A percentile compares a stretch with the other conserved stretches of the same genome.
Conservation (phyloP, 2,329 filamentous ascomycete species). For the Aspergillus fructus region DNA sequence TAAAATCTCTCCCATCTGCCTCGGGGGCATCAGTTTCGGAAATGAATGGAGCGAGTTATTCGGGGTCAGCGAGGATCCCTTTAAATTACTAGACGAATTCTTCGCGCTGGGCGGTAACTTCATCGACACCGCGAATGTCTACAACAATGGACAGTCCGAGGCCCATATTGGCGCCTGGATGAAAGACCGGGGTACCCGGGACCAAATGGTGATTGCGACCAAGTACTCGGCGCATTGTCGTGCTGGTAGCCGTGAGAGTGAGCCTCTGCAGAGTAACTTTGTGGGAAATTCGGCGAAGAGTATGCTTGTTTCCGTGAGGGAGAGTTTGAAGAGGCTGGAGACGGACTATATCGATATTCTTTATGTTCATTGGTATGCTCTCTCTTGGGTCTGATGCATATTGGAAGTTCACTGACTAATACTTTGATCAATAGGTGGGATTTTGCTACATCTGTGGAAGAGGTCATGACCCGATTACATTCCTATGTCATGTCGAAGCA, state of each 20-base stretch:
- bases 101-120: neutral
- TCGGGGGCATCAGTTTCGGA: neutral
- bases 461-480: slow-evolving; percentile 10
- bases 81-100: neutral
- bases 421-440: slow-evolving; percentile 2
- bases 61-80: neutral
- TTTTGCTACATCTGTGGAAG: slow-evolving; percentile 10
- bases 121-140: slow-evolving; percentile 44
- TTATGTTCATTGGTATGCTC: slow-evolving; percentile 14
- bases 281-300: slow-evolving; percentile 8
- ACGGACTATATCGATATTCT: slow-evolving; percentile 14
- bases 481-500: slow-evolving; percentile 7
- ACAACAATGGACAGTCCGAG: slow-evolving; percentile 51
- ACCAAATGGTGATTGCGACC: slow-evolving; percentile 47
- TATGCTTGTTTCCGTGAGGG: slow-evolving; percentile 4
- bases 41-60: slow-evolving; percentile 7
- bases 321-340: slow-evolving; percentile 7
- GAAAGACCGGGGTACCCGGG: slow-evolving; percentile 44
- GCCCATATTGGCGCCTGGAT: slow-evolving; percentile 55
- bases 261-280: slow-evolving; percentile 29
- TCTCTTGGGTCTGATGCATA: too few species aligned
- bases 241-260: slow-evolving; percentile 39
- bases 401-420: too few species aligned
- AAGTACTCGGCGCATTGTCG: slow-evolving; percentile 24
- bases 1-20: slow-evolving; percentile 3